Conservation (phyloP, 768 basidiomycete genomes). For the Russula lepida region DNA sequence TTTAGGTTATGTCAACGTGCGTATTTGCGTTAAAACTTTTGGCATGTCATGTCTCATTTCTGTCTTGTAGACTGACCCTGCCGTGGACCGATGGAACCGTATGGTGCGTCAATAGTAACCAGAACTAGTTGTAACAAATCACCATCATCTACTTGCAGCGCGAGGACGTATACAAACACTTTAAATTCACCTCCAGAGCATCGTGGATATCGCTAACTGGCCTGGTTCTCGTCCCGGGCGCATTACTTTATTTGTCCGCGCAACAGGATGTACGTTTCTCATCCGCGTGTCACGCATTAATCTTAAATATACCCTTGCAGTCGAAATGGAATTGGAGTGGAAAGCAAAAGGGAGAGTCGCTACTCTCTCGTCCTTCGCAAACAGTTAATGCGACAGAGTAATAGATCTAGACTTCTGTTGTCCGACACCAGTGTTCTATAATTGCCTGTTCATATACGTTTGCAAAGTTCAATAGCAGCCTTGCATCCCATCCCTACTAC, state of each 20-base stretch:
- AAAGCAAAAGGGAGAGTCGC: conserved; percentile 38
- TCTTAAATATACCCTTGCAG: conserved; percentile 27
- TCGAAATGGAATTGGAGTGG: conserved; percentile 48
- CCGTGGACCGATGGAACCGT: conserved; percentile 48
- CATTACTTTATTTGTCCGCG: conserved; percentile 39
- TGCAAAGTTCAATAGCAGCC: conserved; percentile 84
- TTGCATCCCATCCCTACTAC: conserved; percentile 81
- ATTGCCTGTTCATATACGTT: conserved; percentile 44
- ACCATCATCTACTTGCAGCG: conserved; percentile 39
- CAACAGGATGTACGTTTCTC: conserved; percentile 32
- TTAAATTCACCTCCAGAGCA: conserved; percentile 67
- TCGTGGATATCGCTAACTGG: conserved; percentile 55
- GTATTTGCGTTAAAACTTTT: conserved; percentile 2
- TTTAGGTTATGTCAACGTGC: conserved; percentile 53
- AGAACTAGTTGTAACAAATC: not conserved
- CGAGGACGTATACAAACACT: conserved; percentile 76
- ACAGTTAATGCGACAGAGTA: conserved; percentile 11
- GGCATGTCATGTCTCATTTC: conserved; percentile 12
- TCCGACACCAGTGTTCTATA: not conserved
- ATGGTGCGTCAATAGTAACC: conserved; percentile 37
- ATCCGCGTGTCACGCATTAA: not conserved
- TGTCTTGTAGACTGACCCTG: conserved; percentile 35
- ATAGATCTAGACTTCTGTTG: not conserved
- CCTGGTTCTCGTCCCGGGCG: conserved; percentile 54
- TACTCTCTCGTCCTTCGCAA: conserved; percentile 24